A percentile compares a stretch with the other conserved stretches of the same genome.
Evolutionary conservation across 192 early-diverging fungal species (phyloP).

Genomic region (Linnemannia zychae): DNA sequence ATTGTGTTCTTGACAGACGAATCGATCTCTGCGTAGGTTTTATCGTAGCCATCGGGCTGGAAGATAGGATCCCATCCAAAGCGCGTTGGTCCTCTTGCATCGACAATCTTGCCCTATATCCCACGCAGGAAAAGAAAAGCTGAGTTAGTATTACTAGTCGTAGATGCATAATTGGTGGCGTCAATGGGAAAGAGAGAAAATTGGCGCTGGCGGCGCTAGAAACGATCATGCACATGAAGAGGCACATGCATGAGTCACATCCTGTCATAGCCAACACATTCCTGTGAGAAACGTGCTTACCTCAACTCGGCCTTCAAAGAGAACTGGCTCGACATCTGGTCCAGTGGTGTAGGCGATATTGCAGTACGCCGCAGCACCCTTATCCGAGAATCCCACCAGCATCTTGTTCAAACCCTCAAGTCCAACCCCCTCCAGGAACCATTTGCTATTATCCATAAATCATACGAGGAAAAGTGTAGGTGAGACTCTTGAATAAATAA

Average conservation of each 20-base stretch:
- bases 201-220: background rate
- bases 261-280: background rate
- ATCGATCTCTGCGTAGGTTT: constrained; percentile 92
- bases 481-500: background rate
- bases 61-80: constrained; percentile 99
- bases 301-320: constrained; percentile 89
- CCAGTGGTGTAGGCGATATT: constrained; percentile 92
- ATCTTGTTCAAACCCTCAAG: constrained; percentile 87
- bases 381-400: constrained; percentile 90
- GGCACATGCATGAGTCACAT: background rate
- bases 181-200: background rate
- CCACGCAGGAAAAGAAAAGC: background rate
- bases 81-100: constrained; percentile 79
- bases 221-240: background rate
- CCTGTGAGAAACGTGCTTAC: constrained; percentile 45
- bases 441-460: constrained; percentile 76
- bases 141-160: background rate
- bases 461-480: background rate
- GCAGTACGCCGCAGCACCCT: constrained; percentile 89
- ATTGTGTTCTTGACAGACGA: constrained; percentile 89
- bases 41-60: constrained; percentile 79
- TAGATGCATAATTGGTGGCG: background rate
- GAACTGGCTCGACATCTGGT: constrained; percentile 82
- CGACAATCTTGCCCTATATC: constrained; percentile 85
- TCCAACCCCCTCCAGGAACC: constrained; percentile 90